Evolutionary conservation across 257 asterid genomes (phyloP).

Genomic region (Plantago major): DNA sequence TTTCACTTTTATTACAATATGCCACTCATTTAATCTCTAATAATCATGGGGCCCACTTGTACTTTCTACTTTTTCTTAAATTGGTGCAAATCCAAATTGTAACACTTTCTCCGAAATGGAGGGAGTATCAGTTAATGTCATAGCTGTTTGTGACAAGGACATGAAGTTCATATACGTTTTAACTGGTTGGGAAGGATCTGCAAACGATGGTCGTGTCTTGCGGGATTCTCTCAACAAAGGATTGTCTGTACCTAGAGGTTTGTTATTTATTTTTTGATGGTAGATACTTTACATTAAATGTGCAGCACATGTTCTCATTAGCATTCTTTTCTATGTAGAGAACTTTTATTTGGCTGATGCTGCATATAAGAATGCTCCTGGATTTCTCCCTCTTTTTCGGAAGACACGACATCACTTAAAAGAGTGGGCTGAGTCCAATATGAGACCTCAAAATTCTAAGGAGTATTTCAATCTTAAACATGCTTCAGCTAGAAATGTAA

Average conservation of each 20-base stretch:
- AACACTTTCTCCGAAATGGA: no score
- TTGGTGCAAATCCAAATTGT: no score
- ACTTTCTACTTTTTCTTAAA: no score
- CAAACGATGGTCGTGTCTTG: neutral
- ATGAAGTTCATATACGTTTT: neutral
- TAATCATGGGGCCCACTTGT: no score
- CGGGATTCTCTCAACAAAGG: neutral
- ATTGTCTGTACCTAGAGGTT: neutral
- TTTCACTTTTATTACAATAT: no score
- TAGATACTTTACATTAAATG: no score
- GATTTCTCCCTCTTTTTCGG: no score
- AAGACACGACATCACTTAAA: neutral
- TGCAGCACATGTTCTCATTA: no score
- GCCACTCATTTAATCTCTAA: no score
- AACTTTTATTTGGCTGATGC: no score
- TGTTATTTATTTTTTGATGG: neutral
- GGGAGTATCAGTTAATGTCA: no score
- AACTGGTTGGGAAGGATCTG: slow-evolving; percentile 1
- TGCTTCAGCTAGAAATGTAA: neutral
- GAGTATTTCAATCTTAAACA: neutral
- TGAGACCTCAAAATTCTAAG: neutral
- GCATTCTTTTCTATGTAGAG: neutral
- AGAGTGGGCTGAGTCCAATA: neutral
- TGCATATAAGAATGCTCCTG: neutral
- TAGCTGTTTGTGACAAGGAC: no score